Evolutionary conservation across 2,329 filamentous ascomycete species (phyloP), one percentile per base, ranked within the genome.

Genomic region (Fusarium tricinctum): DNA sequence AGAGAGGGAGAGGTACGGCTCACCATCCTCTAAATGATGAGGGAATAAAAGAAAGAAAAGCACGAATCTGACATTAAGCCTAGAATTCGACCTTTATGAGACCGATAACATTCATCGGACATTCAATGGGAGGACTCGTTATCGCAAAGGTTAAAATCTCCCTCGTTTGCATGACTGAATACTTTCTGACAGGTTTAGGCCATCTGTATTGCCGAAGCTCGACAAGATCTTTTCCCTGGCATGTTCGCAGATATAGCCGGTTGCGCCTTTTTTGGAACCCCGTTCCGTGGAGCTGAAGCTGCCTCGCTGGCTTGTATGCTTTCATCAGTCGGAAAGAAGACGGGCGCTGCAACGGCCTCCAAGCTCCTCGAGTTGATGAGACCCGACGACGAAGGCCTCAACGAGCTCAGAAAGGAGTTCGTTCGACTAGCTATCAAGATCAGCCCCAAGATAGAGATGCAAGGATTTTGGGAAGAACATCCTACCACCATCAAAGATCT

Each of bases 61-160:
- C 19, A 8, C 5, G 19, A 4, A 2, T 8, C 33, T 69, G 8
- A 66, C 35, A 19, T 15, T 12, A 3, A 20, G 1, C 1, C 3
- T 9, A 68, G 66, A 33, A 52, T 12, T 22, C 45, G 15, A 22
- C n/a, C 17, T 42, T 40, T 33, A 33, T 75, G 28, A 74, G 79
- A 3, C 81, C 81, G 2, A 80, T 83, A 12, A 76, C 81, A 0
- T 81, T 83, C 35, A 79, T 83, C 15, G 80, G 79, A 0, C 81
- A 82, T 38, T 81, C 79, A 20, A 83, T 82, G 81, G 81, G 81
- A 10, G 81, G 81, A 8, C 71, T 82, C 8, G 80, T 82, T 2
- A 76, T 82, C 32, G 80, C 81, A 13, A 82, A 82, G 66, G 81
- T 79, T 15, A 56, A 52, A 22, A 10, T 3, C 2, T 2, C 8